Evolutionary conservation across 2,329 filamentous ascomycete genomes (phyloP), one percentile per base, ranked within the genome.

Genomic region (Talaromyces sp.): DNA sequence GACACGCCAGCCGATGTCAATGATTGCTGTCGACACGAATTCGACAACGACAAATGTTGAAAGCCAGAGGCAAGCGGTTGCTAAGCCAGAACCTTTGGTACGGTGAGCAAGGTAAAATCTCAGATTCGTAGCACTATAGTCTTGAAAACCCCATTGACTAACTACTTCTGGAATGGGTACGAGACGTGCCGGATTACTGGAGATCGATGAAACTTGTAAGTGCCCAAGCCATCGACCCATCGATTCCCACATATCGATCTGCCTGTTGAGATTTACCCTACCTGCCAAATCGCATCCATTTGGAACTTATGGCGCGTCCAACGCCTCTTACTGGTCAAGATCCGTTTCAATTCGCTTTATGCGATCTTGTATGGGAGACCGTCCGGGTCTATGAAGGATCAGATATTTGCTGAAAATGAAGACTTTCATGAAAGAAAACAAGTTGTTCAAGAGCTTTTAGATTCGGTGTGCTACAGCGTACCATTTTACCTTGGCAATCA

Each of bases 11-110:
- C 43, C 43, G 8, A 47, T 22, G 43, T 47, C 25, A 13, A 10
- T 22, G 43, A 25, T 47, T 2, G 43, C 43, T 6, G 43, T 47
- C 2, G 43, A 19, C 43, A 47, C 43, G 10, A 47, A 47, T 47
- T 47, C 15, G 1, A 84, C 80, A 67, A 86, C 84, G 67, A 87
- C 84, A 1, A 86, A 78, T 0, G 82, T 82, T 69, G 87, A 86
- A 72, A 83, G 82, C 33, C 82, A 80, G 69, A 85, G 83, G 61
- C 82, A 68, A 7, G 62, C 68, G 8, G 66, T 69, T 25, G 63
- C 63, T 17, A 69, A 64, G 27, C 66, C 64, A 11, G 67, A 65
- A 2, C 66, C 68, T 58, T 69, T 68, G 10, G 64, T 62, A 17
- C 64, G 67, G 25, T 69, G 67, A n/a, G 66, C 64, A 11, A 69